These are phyloP conservation scores for Sungouiella thailandica DNA, from an alignment of 805 yeast species.

Conservation along the genomic window DNA sequence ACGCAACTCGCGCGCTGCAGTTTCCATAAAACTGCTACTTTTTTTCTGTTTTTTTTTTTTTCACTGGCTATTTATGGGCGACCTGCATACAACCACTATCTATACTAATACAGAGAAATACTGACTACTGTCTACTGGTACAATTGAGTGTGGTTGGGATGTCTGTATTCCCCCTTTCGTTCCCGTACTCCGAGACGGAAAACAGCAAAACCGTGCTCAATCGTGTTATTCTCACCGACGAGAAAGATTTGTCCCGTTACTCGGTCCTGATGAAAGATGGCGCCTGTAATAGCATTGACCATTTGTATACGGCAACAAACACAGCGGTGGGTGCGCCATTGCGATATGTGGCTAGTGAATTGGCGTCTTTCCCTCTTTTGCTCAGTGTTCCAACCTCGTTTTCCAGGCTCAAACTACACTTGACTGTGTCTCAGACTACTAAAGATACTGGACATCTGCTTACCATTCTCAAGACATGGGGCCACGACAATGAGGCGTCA, in stretches of 20 bases:
- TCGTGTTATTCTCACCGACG: conserved; percentile 23
- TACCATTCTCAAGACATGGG: conserved; percentile 28
- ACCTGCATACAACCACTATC: too few species aligned
- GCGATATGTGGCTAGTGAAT: conserved; percentile 23
- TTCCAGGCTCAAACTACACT: conserved; percentile 20
- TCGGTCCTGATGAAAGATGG: conserved; percentile 17
- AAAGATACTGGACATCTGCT: conserved; percentile 15
- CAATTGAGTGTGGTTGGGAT: too few species aligned
- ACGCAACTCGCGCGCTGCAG: too few species aligned
- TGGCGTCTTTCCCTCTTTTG: conserved; percentile 24
- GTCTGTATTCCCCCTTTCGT: conserved; percentile 18
- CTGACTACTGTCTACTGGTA: too few species aligned
- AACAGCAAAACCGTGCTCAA: conserved; percentile 15
- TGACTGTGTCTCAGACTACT: conserved; percentile 17
- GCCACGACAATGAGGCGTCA: conserved; percentile 9
- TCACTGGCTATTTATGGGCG: too few species aligned
- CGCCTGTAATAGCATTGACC: conserved; percentile 18
- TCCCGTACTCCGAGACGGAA: conserved; percentile 22
- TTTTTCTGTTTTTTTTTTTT: too few species aligned
- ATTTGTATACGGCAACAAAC: conserved; percentile 13
- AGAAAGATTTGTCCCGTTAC: conserved; percentile 19
- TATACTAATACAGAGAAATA: too few species aligned
- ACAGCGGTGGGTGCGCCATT: conserved; percentile 12
- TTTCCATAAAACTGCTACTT: too few species aligned
- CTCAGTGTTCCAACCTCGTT: conserved; percentile 21